phyloP scores from a whole-genome alignment of 495 filamentous ascomycete species.

The Melanomma pulvis-pyrius region DNA sequence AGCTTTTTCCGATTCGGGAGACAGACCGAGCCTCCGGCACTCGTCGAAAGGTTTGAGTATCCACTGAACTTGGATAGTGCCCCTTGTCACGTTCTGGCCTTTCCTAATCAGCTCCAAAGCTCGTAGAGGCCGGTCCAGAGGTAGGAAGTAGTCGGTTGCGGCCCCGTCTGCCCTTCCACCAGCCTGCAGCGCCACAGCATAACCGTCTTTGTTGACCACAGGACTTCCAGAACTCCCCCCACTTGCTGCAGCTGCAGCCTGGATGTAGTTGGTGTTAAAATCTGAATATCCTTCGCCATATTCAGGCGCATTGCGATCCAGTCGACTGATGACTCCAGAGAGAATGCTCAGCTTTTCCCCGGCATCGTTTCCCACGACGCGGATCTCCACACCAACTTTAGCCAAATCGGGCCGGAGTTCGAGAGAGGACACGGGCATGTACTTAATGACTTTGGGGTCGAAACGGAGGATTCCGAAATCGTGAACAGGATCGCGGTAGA shows the following conservation, averaged over 20 bases:
- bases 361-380: conserved; percentile 98
- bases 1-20: conserved; percentile 79
- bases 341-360: conserved; percentile 98
- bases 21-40: conserved; percentile 86
- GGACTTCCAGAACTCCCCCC: conserved; percentile 96
- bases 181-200: conserved; percentile 90
- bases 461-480: conserved; percentile 98
- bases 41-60: conserved; percentile 96
- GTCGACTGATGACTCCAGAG: conserved; percentile 92
- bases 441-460: conserved; percentile 92
- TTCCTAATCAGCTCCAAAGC: conserved; percentile 84
- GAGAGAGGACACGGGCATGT: conserved; percentile 84
- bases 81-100: conserved; percentile 72
- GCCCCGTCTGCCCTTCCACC: conserved; percentile 92
- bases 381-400: conserved; percentile 83
- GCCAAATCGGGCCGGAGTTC: conserved; percentile 79
- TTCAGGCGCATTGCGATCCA: conserved; percentile 95
- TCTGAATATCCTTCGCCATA: conserved; percentile 99
- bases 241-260: conserved; percentile 93
- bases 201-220: conserved; percentile 92
- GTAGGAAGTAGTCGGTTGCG: conserved; percentile 97
- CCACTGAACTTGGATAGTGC: conserved; percentile 98
- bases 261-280: conserved; percentile 99
- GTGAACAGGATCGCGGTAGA: conserved; percentile 97
- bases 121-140: conserved; percentile 82